A percentile compares a stretch with the other conserved stretches of the same genome.
Conservation (phyloP, 495 filamentous ascomycete genomes). For the Pyrenopolyporus hunteri region DNA sequence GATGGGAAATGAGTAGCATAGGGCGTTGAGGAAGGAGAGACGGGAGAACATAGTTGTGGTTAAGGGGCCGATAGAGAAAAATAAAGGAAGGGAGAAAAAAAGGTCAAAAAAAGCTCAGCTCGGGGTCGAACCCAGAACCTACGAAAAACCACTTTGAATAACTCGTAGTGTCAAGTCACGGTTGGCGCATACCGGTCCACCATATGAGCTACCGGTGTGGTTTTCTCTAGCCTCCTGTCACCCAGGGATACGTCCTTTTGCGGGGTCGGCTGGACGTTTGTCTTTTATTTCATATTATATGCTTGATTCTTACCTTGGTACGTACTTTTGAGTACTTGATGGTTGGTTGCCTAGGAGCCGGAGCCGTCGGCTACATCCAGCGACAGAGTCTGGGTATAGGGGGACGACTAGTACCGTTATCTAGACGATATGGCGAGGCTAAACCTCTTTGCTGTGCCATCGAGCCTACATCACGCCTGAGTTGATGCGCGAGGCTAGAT, state of each 20-base stretch:
- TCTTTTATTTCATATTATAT: constrained; percentile 3
- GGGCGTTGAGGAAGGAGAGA: background rate
- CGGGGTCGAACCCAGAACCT: background rate
- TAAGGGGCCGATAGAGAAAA: background rate
- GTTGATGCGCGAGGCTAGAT: too few relatives aligned
- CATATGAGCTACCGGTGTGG: constrained; percentile 1
- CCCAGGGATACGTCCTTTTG: constrained; percentile 7
- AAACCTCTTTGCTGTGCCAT: too few relatives aligned
- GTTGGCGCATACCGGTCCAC: constrained; percentile 5
- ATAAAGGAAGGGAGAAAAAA: background rate
- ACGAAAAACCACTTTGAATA: constrained; percentile 3
- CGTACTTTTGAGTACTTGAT: background rate
- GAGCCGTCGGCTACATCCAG: background rate
- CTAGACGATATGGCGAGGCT: too few relatives aligned
- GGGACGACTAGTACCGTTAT: background rate
- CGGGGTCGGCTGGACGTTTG: constrained; percentile 2
- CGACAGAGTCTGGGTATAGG: background rate
- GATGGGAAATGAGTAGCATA: too few relatives aligned
- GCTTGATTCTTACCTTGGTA: background rate
- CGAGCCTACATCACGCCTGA: too few relatives aligned
- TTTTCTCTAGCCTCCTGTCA: constrained; percentile 17
- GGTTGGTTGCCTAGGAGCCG: background rate
- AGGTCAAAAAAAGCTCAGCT: background rate
- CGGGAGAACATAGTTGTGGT: background rate
- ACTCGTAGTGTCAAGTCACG: constrained; percentile 3